Evolutionary conservation across 129 eudicot species (phyloP), one percentile per base, ranked within the genome.

Genomic region (Flaveria trinervia): DNA sequence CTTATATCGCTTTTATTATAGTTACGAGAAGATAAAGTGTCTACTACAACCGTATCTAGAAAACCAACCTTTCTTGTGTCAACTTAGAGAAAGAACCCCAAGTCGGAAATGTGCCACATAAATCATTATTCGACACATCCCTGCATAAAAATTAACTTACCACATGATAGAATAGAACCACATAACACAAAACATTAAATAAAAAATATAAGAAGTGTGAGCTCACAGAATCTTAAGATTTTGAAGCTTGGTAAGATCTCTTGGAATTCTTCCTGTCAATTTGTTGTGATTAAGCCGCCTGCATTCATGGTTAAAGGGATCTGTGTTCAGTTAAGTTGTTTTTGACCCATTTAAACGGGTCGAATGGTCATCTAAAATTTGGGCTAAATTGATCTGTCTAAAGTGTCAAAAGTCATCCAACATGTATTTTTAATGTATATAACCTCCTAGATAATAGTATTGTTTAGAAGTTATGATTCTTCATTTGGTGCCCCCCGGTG

Each of bases 51-150:
- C 10, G 8, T 16, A 43, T 61, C 13, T 60, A 61, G 28, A 45
- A 28, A 45, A 62, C 49, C 5, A 39, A 84, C 88, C 91, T 84
- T 79, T 87, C 86, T 73, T 81, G 84, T 15, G 87, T 78, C 76
- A 88, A 76, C 78, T 79, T 85, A 20, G 88, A 81, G 79, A 88
- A 88, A 17, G 88, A 78, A 72, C 93, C 93, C 41, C 81, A 77
- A n/a, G 88, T 78, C 41, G 93, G 93, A 73, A 88, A 80, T 23
- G 93, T 85, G 56, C 90, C 93, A 60, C 93, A 82, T 74, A 88
- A 70, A 72, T 88, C 84, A 61, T 88, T 88, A 50, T 84, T 79
- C 18, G 93, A 86, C 72, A 88, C 83, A 71, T 88, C 89, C 15
- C 93, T 88, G 79, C 73, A 69, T 69, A 6, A 43, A 9, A 2